Evolutionary conservation across 2,329 filamentous ascomycete species (phyloP), one percentile per base, ranked within the genome.

Genomic region (Pezicula rhizophila): DNA sequence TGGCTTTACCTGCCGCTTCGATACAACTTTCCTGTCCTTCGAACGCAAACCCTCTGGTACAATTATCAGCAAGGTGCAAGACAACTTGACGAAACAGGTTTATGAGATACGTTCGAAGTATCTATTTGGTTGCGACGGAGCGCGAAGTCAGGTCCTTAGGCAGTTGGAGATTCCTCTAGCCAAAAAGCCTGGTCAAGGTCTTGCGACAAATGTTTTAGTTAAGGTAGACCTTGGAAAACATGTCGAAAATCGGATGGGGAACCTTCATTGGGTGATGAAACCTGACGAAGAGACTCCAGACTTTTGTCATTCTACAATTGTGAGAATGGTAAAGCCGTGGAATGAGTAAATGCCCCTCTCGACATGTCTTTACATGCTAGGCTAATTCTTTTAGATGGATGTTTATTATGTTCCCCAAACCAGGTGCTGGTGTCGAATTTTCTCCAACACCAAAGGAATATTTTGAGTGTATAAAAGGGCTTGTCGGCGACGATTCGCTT

Each of bases 251-350:
- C 70, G 79, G 0, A 70, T 67, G 25, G 81, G 79, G 0, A 83
- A 82, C 57, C 66, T 84, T 15, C 80, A 85, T 59, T 82, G 78
- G 74, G 67, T 80, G 1, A 67, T 84, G 58, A 71, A 75, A 52
- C 79, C 80, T 0, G 74, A 79, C 49, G 62, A 61, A 2, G 72
- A 79, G 46, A 66, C 74, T 46, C 74, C 75, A 0, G 66, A 66
- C 0, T 82, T 76, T 63, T 77, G 69, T 0, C 78, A 74, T 72
- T 66, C 67, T 28, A 64, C 61, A 3, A 63, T 79, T 53, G 67
- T 74, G 2, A 68, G 81, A 20, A 83, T 84, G 79, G 78, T 84
- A 4, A 79, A 76, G 64, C 74, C 79, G 0, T 84, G 80, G 80
- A 60, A 76, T 53, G 76, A 84, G 65, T 60, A 53, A 17, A 51